Percentiles rank a stretch among this genome's conserved stretches.
Conservation (phyloP, 495 filamentous ascomycete genomes). For the Penicillium turbatum region DNA sequence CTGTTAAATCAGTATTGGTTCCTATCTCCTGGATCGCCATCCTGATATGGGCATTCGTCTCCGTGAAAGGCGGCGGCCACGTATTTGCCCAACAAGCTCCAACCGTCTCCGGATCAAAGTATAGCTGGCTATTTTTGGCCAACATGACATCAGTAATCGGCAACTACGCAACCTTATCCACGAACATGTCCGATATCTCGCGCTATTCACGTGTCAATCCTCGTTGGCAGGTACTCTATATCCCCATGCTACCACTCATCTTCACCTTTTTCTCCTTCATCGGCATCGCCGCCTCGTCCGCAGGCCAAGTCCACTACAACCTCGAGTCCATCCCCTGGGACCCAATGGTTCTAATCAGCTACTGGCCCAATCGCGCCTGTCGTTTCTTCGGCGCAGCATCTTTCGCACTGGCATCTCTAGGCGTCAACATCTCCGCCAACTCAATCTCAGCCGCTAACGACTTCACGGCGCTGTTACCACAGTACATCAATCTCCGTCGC, state of each 20-base stretch:
- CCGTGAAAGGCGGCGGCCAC: slow-evolving; percentile 29
- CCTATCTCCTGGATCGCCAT: slow-evolving; percentile 46
- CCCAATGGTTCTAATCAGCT: slow-evolving; percentile 39
- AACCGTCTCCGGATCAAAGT: slow-evolving; percentile 32
- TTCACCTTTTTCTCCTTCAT: slow-evolving; percentile 51
- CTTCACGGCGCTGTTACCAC: slow-evolving; percentile 54
- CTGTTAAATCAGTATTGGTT: slow-evolving; percentile 42
- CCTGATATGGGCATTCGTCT: slow-evolving; percentile 46
- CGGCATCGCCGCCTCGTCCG: slow-evolving; percentile 44
- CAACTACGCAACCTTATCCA: slow-evolving; percentile 41
- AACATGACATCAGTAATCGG: slow-evolving; percentile 45
- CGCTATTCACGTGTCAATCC: slow-evolving; percentile 44
- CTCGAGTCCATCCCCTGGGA: slow-evolving; percentile 41
- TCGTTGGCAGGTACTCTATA: slow-evolving; percentile 45
- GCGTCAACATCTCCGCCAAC: slow-evolving; percentile 62
- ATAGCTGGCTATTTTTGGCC: slow-evolving; percentile 43
- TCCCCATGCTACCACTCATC: slow-evolving; percentile 44
- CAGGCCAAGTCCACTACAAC: slow-evolving; percentile 40
- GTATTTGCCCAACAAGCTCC: slow-evolving; percentile 31
- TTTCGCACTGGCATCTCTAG: slow-evolving; percentile 44
- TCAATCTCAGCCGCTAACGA: slow-evolving; percentile 63
- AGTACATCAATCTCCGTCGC: slow-evolving; percentile 57
- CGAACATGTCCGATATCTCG: slow-evolving; percentile 46
- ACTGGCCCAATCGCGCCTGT: slow-evolving; percentile 48
- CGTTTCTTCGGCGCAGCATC: slow-evolving; percentile 49